Base-by-base conservation (phyloP, 352 stramenopile genomes). In the Pythium plurisporium region DNA sequence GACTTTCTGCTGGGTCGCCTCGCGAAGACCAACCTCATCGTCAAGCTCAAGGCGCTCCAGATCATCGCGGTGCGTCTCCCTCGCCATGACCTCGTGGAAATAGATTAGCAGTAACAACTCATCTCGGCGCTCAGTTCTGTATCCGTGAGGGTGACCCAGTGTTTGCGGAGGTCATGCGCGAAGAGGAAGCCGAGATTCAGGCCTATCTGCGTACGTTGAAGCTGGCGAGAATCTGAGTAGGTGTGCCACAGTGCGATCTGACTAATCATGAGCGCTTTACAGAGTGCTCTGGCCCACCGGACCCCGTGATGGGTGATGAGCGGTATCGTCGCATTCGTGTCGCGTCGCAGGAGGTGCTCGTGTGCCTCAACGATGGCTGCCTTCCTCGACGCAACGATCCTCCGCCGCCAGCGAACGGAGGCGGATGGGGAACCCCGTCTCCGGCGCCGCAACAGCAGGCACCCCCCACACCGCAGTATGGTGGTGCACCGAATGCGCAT, bases 41-140 rank as follows among this genome's bases (percentile, higher is more conserved):
- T 94, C 38, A 91, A 91, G 58, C 70, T 92, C 38, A 94, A 94
- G 72, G 82, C 80, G 48, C 56, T 94, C 48, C 84, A 94, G 69
- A 79, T 94, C 60, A 90, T 94, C 46, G 74, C 76, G 69, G 84
- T 94, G 23, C 4, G 45, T 14, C 31, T 44, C 38, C 11, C 17
- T 20, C 19, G 12, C 17, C 26, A 44, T 44, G 17, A 7, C n/a
- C 38, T 44, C 38, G 26, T 15, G n/a, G n/a, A n/a, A n/a, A n/a
- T n/a, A n/a, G 23, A 9, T 15, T n/a, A 9, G 38, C 14, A 22
- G 0, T 25, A 26, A 9, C 17, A 6, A 44, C 11, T 41, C 36
- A 10, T 22, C 36, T 54, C 12, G 2, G 3, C 23, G 9, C 50
- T 31, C 55, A 94, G 84, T 89, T 82, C 51, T 94, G 82, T 53